Conservation (phyloP, 331 rosid species). For the Malus hybrid region DNA sequence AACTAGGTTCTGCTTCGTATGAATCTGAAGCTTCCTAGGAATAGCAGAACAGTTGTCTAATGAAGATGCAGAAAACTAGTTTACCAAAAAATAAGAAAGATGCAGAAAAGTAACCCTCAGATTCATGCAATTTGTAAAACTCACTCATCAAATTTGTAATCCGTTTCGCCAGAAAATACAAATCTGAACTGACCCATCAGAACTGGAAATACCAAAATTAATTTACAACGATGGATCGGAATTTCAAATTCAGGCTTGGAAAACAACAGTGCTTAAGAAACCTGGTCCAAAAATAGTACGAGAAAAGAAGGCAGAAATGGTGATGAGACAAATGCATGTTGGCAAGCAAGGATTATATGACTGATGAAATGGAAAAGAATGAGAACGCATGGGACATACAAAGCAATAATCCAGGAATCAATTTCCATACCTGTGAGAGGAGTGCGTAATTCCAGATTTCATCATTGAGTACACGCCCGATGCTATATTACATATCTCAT, state of each 20-base stretch:
- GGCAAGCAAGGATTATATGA: background rate
- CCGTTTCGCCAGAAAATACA: too few species aligned
- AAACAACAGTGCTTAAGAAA: too few species aligned
- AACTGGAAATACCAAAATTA: too few species aligned
- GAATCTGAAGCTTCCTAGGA: background rate
- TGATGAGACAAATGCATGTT: background rate
- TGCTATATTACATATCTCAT: background rate
- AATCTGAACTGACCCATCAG: too few species aligned
- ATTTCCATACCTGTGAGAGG: background rate
- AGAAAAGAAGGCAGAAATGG: background rate
- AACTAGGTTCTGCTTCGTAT: background rate
- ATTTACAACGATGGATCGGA: too few species aligned
- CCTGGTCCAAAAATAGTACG: background rate
- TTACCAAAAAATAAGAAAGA: too few species aligned
- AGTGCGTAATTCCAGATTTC: background rate
- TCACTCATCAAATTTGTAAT: too few species aligned
- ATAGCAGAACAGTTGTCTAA: background rate
- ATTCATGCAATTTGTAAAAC: background rate
- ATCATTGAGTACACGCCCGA: background rate
- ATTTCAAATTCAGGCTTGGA: too few species aligned
- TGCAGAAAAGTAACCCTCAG: too few species aligned
- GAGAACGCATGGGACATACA: background rate
- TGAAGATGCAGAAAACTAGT: background rate
- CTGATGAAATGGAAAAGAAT: background rate
- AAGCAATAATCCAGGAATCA: background rate